Evolutionary conservation across 2,329 filamentous ascomycete genomes (phyloP).

Genomic region (Penicillium sp.): DNA sequence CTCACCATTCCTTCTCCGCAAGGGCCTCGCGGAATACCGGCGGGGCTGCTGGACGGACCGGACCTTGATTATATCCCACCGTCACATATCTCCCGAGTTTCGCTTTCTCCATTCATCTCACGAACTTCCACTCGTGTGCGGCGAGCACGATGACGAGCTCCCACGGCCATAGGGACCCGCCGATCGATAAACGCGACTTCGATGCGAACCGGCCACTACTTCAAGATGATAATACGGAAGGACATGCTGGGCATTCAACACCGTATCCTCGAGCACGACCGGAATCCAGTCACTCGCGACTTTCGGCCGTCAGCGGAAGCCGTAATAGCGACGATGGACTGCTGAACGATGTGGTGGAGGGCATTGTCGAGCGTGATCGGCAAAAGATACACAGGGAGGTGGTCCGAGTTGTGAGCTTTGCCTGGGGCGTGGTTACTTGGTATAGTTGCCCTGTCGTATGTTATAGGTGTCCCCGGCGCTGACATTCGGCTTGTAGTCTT

Average conservation of each 20-base stretch:
- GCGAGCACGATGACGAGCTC: slow-evolving; percentile 24
- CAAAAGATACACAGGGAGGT: slow-evolving; percentile 53
- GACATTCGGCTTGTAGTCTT: slow-evolving; percentile 46
- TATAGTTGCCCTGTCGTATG: slow-evolving; percentile 25
- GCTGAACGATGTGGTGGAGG: slow-evolving; percentile 60
- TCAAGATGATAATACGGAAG: slow-evolving; percentile 17
- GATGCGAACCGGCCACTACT: slow-evolving; percentile 42
- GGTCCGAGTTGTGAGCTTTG: slow-evolving; percentile 56
- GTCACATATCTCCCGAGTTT: background rate
- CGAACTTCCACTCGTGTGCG: background rate
- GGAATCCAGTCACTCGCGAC: slow-evolving; percentile 11
- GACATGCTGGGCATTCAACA: slow-evolving; percentile 16
- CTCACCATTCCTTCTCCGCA: slow-evolving; percentile 13
- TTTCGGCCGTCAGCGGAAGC: slow-evolving; percentile 19
- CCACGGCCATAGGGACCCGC: slow-evolving; percentile 17
- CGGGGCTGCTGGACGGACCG: slow-evolving; percentile 2
- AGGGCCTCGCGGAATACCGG: background rate
- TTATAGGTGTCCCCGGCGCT: background rate
- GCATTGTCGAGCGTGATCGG: slow-evolving; percentile 59
- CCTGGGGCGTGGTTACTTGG: slow-evolving; percentile 61
- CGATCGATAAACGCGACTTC: slow-evolving; percentile 49
- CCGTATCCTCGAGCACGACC: background rate
- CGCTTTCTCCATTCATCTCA: background rate
- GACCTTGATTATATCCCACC: background rate
- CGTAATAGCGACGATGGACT: slow-evolving; percentile 42